These are phyloP conservation scores for Sphenostylis stenocarpa DNA, from an alignment of 306 rosid genomes.

Conservation along the genomic window DNA sequence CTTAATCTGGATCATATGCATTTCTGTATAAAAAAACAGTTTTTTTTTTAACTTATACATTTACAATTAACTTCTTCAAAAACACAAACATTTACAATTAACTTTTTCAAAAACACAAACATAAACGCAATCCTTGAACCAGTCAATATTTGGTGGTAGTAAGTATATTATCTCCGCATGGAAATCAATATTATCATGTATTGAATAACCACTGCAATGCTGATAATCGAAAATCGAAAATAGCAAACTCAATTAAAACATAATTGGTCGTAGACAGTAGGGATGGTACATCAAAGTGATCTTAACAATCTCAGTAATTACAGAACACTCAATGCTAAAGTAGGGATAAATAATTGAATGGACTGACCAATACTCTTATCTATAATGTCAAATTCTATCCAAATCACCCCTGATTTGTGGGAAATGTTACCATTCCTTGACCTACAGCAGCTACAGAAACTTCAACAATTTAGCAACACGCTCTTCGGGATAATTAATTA, in stretches of 20 bases:
- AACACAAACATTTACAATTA: neutral
- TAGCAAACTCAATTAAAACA: neutral
- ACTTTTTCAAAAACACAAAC: neutral
- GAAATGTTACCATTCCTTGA: conserved; percentile 20
- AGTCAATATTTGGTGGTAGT: neutral
- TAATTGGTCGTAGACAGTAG: neutral
- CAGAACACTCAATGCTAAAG: conserved; percentile 23
- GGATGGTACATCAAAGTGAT: conserved; percentile 4
- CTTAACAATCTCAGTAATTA: conserved; percentile 18
- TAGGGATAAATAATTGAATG: conserved; percentile 31
- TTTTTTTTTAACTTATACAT: too few relatives aligned
- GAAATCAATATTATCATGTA: neutral
- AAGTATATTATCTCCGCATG: neutral
- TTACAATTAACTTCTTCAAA: neutral
- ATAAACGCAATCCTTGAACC: neutral
- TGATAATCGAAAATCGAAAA: conserved; percentile 1
- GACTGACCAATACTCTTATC: conserved; percentile 5
- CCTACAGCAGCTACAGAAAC: conserved; percentile 36
- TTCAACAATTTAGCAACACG: conserved; percentile 12
- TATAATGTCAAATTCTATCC: conserved; percentile 21
- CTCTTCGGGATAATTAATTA: neutral
- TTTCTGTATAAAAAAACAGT: neutral
- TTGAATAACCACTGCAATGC: neutral
- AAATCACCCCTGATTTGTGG: conserved; percentile 34
- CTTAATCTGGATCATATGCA: neutral